Evolutionary conservation across 306 rosid species (phyloP), one percentile per base, ranked within the genome.

Genomic region (Vigna angularis): DNA sequence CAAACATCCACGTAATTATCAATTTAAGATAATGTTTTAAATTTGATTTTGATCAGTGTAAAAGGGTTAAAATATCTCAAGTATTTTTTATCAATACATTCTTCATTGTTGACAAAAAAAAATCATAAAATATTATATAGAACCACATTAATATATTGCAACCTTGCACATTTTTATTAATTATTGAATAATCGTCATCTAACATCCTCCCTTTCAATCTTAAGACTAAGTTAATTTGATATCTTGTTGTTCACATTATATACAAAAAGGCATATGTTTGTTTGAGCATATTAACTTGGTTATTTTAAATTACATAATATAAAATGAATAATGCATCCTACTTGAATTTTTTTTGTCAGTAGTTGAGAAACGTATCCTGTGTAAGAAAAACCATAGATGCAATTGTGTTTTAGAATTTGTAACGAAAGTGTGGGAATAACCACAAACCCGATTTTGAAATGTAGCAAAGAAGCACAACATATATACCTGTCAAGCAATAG

Each of bases 361-460:
- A 16, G 47, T 48, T 70, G 42, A 49, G 74, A 70, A 49, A 69
- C 74, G 58, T 48, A 48, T 28, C 26, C 8, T 24, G 15, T 15
- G 36, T 59, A 15, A 14, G 49, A 64, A 20, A 62, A 65, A n/a
- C 32, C 57, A 65, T 55, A 18, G 42, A 45, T 8, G 14, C 22
- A 42, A 42, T 30, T 47, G 47, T 65, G 15, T 62, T 55, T 64
- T 53, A 28, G 57, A 65, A 42, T 20, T 65, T 30, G 62, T 15
- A 3, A 10, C 18, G 22, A 9, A 20, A 28, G 64, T 28, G 67
- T 66, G 34, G 5, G 64, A 20, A 34, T 57, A 74, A 73, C 84
- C 63, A 73, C 70, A 56, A 65, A 81, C 80, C 16, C 14, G 3
- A 3, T 18, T 59, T 69, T 22, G 73, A 59, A 70, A 61, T 61